Evolutionary conservation across 345 rosid genomes (phyloP).

Genomic region (Odontarrhena argentea): DNA sequence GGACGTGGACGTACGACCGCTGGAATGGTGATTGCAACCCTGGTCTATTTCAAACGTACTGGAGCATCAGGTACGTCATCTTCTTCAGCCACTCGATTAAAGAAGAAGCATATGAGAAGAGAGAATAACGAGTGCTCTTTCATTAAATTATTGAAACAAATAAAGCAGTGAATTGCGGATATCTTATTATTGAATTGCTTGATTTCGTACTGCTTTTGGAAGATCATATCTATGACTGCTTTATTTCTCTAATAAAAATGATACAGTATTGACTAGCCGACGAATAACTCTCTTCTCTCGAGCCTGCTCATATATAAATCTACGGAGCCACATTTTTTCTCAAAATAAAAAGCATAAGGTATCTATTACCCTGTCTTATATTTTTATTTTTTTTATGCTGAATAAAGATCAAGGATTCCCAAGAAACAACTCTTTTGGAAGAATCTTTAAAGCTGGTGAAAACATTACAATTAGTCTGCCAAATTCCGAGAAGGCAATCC

Average conservation of each 20-base stretch:
- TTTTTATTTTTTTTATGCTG: constrained; percentile 24
- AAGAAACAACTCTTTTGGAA: constrained; percentile 79
- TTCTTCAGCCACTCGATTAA: constrained; percentile 37
- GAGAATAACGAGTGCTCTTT: constrained; percentile 17
- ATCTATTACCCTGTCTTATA: constrained; percentile 28
- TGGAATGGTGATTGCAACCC: constrained; percentile 97
- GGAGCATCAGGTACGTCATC: constrained; percentile 77
- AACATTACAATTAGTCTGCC: constrained; percentile 64
- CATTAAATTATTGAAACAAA: background rate
- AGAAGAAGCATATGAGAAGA: constrained; percentile 18
- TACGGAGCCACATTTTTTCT: constrained; percentile 13
- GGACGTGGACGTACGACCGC: constrained; percentile 99
- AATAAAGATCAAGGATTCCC: constrained; percentile 61
- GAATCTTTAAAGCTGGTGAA: constrained; percentile 67
- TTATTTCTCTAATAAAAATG: constrained; percentile 22
- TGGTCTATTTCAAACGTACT: constrained; percentile 81
- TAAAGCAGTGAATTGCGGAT: constrained; percentile 7
- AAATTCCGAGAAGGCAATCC: constrained; percentile 89
- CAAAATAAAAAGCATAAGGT: background rate
- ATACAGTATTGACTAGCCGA: background rate
- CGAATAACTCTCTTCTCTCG: too few relatives aligned
- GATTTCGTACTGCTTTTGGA: constrained; percentile 2
- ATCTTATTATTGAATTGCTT: background rate
- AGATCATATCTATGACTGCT: constrained; percentile 2
- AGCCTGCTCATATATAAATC: constrained; percentile 1